Conservation (phyloP, 2,329 filamentous ascomycete genomes). For the Arachnopeziza araneosa region DNA sequence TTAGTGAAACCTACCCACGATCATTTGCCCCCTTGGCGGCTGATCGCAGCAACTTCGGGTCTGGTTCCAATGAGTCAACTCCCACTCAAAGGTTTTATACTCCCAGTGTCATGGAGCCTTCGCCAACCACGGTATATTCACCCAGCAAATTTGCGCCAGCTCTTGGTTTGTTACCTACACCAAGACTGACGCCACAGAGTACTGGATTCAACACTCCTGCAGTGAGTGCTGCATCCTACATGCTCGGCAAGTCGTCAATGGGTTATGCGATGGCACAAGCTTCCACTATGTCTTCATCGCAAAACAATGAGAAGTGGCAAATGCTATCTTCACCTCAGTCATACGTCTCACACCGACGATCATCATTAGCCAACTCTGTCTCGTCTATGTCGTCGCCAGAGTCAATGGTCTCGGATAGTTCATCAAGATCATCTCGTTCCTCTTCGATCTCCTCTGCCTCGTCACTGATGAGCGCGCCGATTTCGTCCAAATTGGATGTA, state of each 20-base stretch:
- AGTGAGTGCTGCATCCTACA: slow-evolving; percentile 46
- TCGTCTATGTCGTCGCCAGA: slow-evolving; percentile 61
- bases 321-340: slow-evolving; percentile 46
- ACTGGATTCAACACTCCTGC: slow-evolving; percentile 55
- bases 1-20: slow-evolving; percentile 15
- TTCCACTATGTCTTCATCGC: slow-evolving; percentile 39
- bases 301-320: slow-evolving; percentile 50
- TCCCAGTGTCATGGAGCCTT: slow-evolving; percentile 46
- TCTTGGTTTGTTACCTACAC: slow-evolving; percentile 52
- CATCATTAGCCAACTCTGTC: slow-evolving; percentile 57
- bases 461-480: slow-evolving; percentile 54
- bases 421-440: slow-evolving; percentile 50
- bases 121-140: slow-evolving; percentile 38
- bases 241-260: slow-evolving; percentile 52
- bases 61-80: slow-evolving; percentile 37
- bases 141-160: slow-evolving; percentile 45
- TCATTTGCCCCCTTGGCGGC: slow-evolving; percentile 40
- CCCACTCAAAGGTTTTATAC: slow-evolving; percentile 39
- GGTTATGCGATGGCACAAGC: slow-evolving; percentile 54
- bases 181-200: slow-evolving; percentile 51
- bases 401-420: slow-evolving; percentile 61
- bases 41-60: slow-evolving; percentile 33
- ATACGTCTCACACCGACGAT: slow-evolving; percentile 48
- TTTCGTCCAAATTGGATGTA: slow-evolving; percentile 49
- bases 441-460: slow-evolving; percentile 61